phyloP scores from a whole-genome alignment of 1,139 yeast species.

The Suhomyces bribrorum region DNA sequence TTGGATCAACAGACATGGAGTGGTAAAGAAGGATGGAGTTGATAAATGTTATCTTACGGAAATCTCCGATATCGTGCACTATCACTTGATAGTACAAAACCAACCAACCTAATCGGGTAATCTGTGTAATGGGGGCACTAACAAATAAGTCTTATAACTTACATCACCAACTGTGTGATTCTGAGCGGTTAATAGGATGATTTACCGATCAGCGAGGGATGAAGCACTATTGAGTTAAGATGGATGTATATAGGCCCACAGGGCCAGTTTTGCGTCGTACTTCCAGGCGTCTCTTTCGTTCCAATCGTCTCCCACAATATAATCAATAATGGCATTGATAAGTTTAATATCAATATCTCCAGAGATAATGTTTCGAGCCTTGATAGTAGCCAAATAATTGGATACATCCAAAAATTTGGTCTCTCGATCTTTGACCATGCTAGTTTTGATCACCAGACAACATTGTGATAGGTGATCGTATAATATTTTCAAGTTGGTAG shows the following conservation, averaged over 20 bases:
- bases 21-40: not conserved
- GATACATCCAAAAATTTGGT: constrained; percentile 8
- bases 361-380: constrained; percentile 15
- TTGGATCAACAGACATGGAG: constrained; percentile 45
- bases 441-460: constrained; percentile 11
- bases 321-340: constrained; percentile 31
- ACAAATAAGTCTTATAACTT: too few species aligned
- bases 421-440: constrained; percentile 1
- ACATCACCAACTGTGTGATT: too few species aligned
- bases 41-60: constrained; percentile 9
- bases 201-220: too few species aligned
- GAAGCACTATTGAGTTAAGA: not conserved
- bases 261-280: constrained; percentile 21
- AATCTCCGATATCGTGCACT: constrained; percentile 10
- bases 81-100: not conserved
- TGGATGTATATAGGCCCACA: constrained; percentile 20
- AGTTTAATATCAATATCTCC: constrained; percentile 21
- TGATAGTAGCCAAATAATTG: constrained; percentile 6
- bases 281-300: constrained; percentile 25
- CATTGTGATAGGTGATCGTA: constrained; percentile 20
- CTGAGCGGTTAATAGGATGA: too few species aligned
- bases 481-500: constrained; percentile 18
- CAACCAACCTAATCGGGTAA: not conserved
- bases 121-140: not conserved
- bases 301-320: constrained; percentile 22